Conservation (phyloP, 179 eudicot genomes). For the Camellia oleifera region DNA sequence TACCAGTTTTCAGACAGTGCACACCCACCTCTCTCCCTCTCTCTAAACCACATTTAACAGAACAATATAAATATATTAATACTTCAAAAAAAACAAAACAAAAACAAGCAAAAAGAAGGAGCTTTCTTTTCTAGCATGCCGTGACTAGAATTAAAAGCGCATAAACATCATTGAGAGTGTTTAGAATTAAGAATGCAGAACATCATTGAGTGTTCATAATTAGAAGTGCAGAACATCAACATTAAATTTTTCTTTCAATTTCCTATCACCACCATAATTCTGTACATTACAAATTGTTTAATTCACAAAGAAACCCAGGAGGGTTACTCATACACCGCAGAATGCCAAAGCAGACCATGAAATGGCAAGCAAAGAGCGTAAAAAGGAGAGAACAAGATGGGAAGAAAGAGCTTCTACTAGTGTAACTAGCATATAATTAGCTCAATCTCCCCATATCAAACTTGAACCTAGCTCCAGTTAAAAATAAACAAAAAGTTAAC, state of each 20-base stretch:
- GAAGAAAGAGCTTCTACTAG: background rate
- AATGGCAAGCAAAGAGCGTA: background rate
- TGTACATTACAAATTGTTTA: background rate
- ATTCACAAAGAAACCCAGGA: conserved; percentile 3
- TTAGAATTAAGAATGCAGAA: background rate
- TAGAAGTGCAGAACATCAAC: background rate
- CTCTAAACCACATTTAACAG: no score
- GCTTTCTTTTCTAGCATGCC: no score
- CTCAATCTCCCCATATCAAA: background rate
- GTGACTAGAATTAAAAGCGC: no score
- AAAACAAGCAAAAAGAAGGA: no score
- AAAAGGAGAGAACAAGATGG: background rate
- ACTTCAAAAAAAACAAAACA: no score
- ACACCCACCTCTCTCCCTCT: no score
- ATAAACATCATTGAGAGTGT: no score
- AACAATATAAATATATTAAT: no score
- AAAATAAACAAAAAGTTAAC: background rate
- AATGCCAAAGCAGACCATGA: background rate
- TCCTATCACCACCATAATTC: background rate
- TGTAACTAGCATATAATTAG: background rate
- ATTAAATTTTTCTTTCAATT: background rate
- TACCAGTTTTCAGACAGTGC: no score
- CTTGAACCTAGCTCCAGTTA: background rate
- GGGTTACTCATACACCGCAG: background rate
- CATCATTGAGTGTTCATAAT: background rate